A percentile compares a stretch with the other conserved stretches of the same genome.
Evolutionary conservation across 768 basidiomycete genomes (phyloP).

Genomic region (Hysterangium stoloniferum): DNA sequence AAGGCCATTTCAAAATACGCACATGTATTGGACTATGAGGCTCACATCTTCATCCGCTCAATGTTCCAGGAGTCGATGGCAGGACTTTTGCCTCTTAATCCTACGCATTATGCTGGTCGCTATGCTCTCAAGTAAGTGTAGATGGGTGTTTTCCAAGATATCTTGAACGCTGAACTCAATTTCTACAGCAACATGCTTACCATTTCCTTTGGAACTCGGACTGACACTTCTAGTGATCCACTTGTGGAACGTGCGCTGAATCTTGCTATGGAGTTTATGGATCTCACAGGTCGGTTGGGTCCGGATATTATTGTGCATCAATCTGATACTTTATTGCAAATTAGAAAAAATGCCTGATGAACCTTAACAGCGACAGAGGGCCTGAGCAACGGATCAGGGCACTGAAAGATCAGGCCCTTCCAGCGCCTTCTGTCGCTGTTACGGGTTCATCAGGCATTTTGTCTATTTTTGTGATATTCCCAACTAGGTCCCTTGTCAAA

Average conservation of each 20-base stretch:
- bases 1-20: slow-evolving; percentile 31
- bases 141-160: not conserved
- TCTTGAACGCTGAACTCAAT: slow-evolving; percentile 12
- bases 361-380: too few relatives aligned
- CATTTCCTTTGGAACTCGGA: slow-evolving; percentile 36
- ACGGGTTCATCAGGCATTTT: too few relatives aligned
- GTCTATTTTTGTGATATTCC: slow-evolving; percentile 20
- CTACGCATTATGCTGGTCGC: slow-evolving; percentile 32
- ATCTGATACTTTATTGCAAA: too few relatives aligned
- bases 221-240: slow-evolving; percentile 30
- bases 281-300: slow-evolving; percentile 23
- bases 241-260: slow-evolving; percentile 29
- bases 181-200: slow-evolving; percentile 42
- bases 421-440: too few relatives aligned
- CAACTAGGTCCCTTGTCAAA: slow-evolving; percentile 39
- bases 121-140: slow-evolving; percentile 20
- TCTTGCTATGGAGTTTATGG: slow-evolving; percentile 39
- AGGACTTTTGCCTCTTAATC: slow-evolving; percentile 30
- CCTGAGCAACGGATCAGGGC: too few relatives aligned
- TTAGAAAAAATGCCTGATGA: too few relatives aligned
- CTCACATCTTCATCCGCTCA: slow-evolving; percentile 30
- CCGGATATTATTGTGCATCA: too few relatives aligned
- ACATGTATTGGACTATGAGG: slow-evolving; percentile 32
- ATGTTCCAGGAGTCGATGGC: slow-evolving; percentile 28
- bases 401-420: too few relatives aligned